Evolutionary conservation across 2,329 filamentous ascomycete species (phyloP), one percentile per base, ranked within the genome.

Genomic region (Emmonsia crescens): DNA sequence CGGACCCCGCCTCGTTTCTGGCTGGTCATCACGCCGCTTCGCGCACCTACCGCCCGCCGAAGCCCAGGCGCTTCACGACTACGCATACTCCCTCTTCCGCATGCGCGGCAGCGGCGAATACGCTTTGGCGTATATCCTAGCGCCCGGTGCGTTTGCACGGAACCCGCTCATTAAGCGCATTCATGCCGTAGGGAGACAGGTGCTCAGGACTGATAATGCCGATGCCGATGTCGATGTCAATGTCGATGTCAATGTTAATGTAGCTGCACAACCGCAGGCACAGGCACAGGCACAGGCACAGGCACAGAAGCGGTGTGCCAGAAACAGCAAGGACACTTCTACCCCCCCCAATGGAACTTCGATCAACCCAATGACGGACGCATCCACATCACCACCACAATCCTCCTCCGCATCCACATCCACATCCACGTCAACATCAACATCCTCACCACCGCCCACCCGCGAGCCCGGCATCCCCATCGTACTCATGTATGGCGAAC

Each of bases 61-160:
- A 76, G 86, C 89, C 5, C 84, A 91, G 67, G 88, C 89, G 0
- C 82, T 99, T 3, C 94, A 99, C 76, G 87, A 92, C 70, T 99
- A 99, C 76, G 87, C 91, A 27, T 99, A 97, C 75, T 89, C 89
- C 10, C 86, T 99, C 48, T 99, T 99, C 80, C 87, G 89, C 63
- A 91, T 96, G 73, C 85, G 88, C 21, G 94, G 94, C 42, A 94
- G 89, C 68, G 93, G 93, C 60, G 94, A 99, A 74, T 99, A 97
- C 72, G 93, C 89, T 0, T 82, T 99, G 0, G 86, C 91, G 0
- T 96, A 97, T 70, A 85, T 99, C 59, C 87, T 99, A 14, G 94
- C 94, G 0, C 94, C 94, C 0, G 94, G 94, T 0, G 94, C 94
- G 0, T 96, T 92, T 69, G 94, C 94, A 1, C 87, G 94, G 57